phyloP scores from a whole-genome alignment of 73 alveolate genomes.

The Uronychia setigera region DNA sequence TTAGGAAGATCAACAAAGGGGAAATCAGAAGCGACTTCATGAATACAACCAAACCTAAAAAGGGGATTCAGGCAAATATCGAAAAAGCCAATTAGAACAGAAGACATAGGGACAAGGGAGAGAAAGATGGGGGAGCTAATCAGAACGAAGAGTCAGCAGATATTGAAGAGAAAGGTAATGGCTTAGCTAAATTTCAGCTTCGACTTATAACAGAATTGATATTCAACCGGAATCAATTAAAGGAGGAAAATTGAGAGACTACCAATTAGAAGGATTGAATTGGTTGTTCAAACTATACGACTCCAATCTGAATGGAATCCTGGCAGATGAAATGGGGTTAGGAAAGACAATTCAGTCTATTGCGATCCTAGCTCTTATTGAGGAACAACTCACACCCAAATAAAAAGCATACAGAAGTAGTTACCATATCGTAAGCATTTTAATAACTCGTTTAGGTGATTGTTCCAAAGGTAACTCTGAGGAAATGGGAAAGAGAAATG shows the following conservation, averaged over 20 bases:
- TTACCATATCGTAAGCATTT: slow-evolving; percentile 63
- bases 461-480: slow-evolving; percentile 94
- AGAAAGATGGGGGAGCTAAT: slow-evolving; percentile 13
- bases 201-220: slow-evolving; percentile 29
- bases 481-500: slow-evolving; percentile 96
- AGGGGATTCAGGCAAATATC: background rate
- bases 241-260: slow-evolving; percentile 86
- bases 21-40: slow-evolving; percentile 8
- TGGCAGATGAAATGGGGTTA: slow-evolving; percentile 99
- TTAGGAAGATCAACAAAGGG: slow-evolving; percentile 56
- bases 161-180: slow-evolving; percentile 5
- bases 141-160: slow-evolving; percentile 8
- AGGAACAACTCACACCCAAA: slow-evolving; percentile 37
- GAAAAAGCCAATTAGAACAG: background rate
- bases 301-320: slow-evolving; percentile 92
- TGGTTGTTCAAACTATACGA: slow-evolving; percentile 89
- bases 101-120: slow-evolving; percentile 7
- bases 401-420: slow-evolving; percentile 51
- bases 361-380: slow-evolving; percentile 85
- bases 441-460: slow-evolving; percentile 36
- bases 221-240: slow-evolving; percentile 86
- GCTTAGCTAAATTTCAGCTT: background rate
- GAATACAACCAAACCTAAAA: background rate
- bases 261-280: slow-evolving; percentile 94
- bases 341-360: slow-evolving; percentile 97